Evolutionary conservation across 2,329 filamentous ascomycete species (phyloP), one percentile per base, ranked within the genome.

Genomic region (Penicillium sp.): DNA sequence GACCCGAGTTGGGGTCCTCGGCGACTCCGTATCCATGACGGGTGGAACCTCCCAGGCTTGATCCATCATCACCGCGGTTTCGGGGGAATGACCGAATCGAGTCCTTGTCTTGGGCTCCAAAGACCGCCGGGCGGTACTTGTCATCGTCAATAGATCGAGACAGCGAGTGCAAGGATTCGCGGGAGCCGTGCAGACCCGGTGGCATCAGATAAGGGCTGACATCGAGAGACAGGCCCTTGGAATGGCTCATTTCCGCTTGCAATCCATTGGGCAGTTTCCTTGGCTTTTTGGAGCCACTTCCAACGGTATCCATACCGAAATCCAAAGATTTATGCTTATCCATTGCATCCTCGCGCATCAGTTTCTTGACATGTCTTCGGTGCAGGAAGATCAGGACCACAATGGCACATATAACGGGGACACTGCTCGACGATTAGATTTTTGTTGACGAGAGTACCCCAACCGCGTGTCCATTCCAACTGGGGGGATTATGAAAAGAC

Each of bases 191-290:
- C 20, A 94, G 72, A 56, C 86, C 88, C 1, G 91, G 90, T 4
- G 95, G 93, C n/a, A 98, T 83, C n/a, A 99, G 84, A 74, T 98
- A 99, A 1, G 95, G 95, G 68, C 88, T 95, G 37, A 86, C 86
- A 63, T 87, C 84, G 69, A 88, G 75, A 15, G 86, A 88, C 63
- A 88, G 67, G 14, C 84, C 84, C 43, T 83, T 81, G 52, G 69
- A 72, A 61, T 78, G 77, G 35, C 70, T 67, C 70, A 82, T 82
- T 61, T 83, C 64, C 31, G 58, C 37, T 37, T 53, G 68, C 73
- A 65, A 74, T 72, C 50, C 72, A 69, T 49, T 69, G 68, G 28
- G 73, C 54, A 42, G 82, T 78, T 28, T 69, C 39, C 63, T 82
- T 77, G 70, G 72, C 25, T 72, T 71, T 80, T 48, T 65, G 63